phyloP scores from a whole-genome alignment of 108 stramenopile species.

The Seminavis robusta region DNA sequence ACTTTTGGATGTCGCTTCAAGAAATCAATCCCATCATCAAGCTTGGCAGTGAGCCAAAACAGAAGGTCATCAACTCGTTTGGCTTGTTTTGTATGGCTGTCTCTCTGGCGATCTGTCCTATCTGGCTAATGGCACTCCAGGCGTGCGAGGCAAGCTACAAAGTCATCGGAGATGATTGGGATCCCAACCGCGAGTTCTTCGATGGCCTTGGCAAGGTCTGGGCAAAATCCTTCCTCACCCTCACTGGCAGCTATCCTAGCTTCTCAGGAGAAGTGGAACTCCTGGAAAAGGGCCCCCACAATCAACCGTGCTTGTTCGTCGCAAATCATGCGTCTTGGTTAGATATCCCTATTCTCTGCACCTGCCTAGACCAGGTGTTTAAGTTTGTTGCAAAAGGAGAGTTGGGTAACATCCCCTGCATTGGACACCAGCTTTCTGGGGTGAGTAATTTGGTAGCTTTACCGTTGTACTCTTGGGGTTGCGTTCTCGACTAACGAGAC shows the following conservation, averaged over 20 bases:
- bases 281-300: slow-evolving; percentile 13
- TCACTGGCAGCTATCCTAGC: slow-evolving; percentile 55
- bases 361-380: slow-evolving; percentile 69
- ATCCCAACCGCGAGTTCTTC: slow-evolving; percentile 55
- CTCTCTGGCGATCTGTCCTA: slow-evolving; percentile 47
- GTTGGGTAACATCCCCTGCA: slow-evolving; percentile 59
- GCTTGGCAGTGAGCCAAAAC: slow-evolving; percentile 16
- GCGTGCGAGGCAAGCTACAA: slow-evolving; percentile 27
- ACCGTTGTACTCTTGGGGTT: not conserved
- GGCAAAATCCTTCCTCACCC: slow-evolving; percentile 54
- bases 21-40: slow-evolving; percentile 30
- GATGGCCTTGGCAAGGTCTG: slow-evolving; percentile 73
- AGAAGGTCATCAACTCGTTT: slow-evolving; percentile 60
- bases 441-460: slow-evolving; percentile 55
- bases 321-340: slow-evolving; percentile 80
- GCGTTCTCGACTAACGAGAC: not conserved
- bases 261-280: slow-evolving; percentile 47
- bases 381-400: slow-evolving; percentile 85
- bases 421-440: slow-evolving; percentile 69
- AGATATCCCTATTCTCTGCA: slow-evolving; percentile 78
- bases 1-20: slow-evolving; percentile 12
- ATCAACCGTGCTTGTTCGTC: slow-evolving; percentile 63
- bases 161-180: slow-evolving; percentile 33
- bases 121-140: slow-evolving; percentile 58
- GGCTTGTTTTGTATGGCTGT: slow-evolving; percentile 50